These are phyloP conservation scores for Platanthera zijinensis DNA, from an alignment of 106 monocot species.

Conservation along the genomic window DNA sequence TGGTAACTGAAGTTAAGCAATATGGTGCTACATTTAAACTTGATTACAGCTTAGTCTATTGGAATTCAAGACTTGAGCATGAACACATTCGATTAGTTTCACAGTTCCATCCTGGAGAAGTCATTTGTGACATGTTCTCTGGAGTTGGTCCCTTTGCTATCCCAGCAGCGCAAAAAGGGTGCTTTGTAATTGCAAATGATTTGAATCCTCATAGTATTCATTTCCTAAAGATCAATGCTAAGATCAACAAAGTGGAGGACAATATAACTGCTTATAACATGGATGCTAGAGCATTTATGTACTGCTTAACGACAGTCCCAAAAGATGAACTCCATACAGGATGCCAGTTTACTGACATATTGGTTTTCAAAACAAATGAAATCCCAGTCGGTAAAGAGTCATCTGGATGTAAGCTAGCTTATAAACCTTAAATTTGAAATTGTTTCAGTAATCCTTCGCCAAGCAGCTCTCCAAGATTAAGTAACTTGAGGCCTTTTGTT, in stretches of 20 bases:
- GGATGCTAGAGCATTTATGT: slow-evolving; percentile 96
- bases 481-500: neutral
- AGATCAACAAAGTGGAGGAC: slow-evolving; percentile 82
- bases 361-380: slow-evolving; percentile 15
- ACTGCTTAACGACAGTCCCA: slow-evolving; percentile 42
- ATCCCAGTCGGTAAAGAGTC: slow-evolving; percentile 6
- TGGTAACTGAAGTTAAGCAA: slow-evolving; percentile 97
- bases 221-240: slow-evolving; percentile 65
- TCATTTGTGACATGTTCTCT: slow-evolving; percentile 93
- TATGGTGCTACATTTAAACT: slow-evolving; percentile 89
- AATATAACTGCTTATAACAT: slow-evolving; percentile 60
- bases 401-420: slow-evolving; percentile 15
- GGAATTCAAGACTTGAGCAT: slow-evolving; percentile 99
- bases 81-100: slow-evolving; percentile 88
- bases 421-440: neutral
- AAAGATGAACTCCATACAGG: slow-evolving; percentile 21
- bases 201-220: slow-evolving; percentile 87
- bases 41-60: slow-evolving; percentile 83
- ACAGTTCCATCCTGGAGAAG: slow-evolving; percentile 64
- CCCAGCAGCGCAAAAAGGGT: slow-evolving; percentile 92
- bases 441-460: neutral
- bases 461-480: neutral
- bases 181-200: slow-evolving; percentile 90
- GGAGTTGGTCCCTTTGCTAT: slow-evolving; percentile 94
- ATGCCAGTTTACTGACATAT: slow-evolving; percentile 6